Conservation (phyloP, 2,329 filamentous ascomycete species). For the Pseudopyricularia javanii region DNA sequence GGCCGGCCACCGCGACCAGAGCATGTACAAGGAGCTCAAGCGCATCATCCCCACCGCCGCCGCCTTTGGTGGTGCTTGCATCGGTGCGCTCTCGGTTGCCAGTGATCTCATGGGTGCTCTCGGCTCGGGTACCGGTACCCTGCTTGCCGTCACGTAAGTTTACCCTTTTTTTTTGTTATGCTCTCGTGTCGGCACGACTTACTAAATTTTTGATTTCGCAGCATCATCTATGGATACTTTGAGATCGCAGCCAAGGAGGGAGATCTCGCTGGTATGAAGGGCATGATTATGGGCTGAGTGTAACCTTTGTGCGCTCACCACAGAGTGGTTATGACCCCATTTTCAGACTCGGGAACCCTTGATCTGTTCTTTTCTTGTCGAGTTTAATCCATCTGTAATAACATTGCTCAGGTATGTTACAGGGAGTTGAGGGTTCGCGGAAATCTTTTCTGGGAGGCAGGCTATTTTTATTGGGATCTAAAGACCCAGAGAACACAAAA, state of each 20-base stretch:
- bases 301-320: background rate
- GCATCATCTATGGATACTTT: conserved; percentile 99
- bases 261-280: conserved; percentile 74
- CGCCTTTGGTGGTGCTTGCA: conserved; percentile 96
- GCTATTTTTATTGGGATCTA: background rate
- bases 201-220: conserved; percentile 28
- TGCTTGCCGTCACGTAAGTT: conserved; percentile 95
- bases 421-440: background rate
- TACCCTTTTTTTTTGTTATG: background rate
- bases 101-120: conserved; percentile 93
- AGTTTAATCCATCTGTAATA: conserved; percentile 2
- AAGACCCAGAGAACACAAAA: too few species aligned
- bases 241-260: conserved; percentile 99
- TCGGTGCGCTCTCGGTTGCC: conserved; percentile 90
- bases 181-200: conserved; percentile 12
- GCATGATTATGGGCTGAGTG: conserved; percentile 56
- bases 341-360: background rate
- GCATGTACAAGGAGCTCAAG: conserved; percentile 99
- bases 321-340: background rate
- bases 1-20: conserved; percentile 98
- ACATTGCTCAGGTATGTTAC: background rate
- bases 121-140: conserved; percentile 92
- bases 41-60: conserved; percentile 96
- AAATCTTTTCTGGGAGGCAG: background rate
- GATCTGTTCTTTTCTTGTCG: background rate